Percentiles rank a stretch among this genome's conserved stretches.
phyloP scores from a whole-genome alignment of 257 asterid genomes.

The Euphrasia confusa region DNA sequence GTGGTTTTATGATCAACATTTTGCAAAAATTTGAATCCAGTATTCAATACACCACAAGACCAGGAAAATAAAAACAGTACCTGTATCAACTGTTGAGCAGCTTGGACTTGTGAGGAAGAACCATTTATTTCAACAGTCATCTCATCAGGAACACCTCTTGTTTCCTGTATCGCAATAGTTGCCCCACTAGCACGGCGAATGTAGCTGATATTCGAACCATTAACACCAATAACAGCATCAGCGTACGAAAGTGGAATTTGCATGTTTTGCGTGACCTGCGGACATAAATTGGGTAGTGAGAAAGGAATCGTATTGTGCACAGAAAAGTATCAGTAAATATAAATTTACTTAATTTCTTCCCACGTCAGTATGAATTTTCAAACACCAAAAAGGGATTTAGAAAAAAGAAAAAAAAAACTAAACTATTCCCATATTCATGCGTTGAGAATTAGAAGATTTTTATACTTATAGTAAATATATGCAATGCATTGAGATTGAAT shows the following conservation, averaged over 20 bases:
- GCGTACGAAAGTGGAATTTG: slow-evolving; percentile 80
- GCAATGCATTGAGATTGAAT: slow-evolving; percentile 7
- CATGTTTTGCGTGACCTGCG: slow-evolving; percentile 69
- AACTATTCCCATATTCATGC: not conserved
- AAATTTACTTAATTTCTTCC: slow-evolving; percentile 2
- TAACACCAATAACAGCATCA: slow-evolving; percentile 78
- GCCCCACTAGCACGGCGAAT: slow-evolving; percentile 96
- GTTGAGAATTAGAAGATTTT: not conserved
- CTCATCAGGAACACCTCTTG: slow-evolving; percentile 80
- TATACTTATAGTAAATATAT: too few relatives aligned
- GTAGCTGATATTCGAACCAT: slow-evolving; percentile 83
- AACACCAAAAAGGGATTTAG: not conserved
- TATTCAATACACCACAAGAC: not conserved
- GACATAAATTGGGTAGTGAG: slow-evolving; percentile 7
- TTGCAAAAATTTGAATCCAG: not conserved
- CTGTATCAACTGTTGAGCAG: slow-evolving; percentile 93
- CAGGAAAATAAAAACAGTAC: slow-evolving; percentile 24
- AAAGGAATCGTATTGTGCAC: not conserved
- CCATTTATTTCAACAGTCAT: slow-evolving; percentile 96
- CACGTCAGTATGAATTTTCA: not conserved
- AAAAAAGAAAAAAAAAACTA: not conserved
- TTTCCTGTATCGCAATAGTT: slow-evolving; percentile 74
- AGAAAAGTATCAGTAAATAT: not conserved
- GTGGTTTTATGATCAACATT: not conserved
- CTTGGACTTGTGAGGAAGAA: slow-evolving; percentile 78